Conservation (phyloP, 805 yeast genomes). For the Kodamaea kakaduensis region DNA sequence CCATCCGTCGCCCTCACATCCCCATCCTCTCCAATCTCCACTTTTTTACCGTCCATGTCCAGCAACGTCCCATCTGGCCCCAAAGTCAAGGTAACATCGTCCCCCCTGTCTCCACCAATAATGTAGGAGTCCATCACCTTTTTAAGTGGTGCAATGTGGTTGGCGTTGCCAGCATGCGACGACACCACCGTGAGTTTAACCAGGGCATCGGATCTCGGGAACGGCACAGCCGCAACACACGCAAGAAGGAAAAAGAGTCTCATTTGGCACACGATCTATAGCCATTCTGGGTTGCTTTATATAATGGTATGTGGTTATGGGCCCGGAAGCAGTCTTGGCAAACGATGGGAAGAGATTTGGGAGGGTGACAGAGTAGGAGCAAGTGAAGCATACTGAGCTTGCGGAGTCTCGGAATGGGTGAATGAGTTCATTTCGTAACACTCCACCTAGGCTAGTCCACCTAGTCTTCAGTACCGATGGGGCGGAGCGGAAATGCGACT, state of each 20-base stretch:
- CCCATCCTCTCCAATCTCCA: constrained; percentile 1
- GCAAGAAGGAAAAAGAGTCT: not conserved
- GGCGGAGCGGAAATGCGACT: too few relatives aligned
- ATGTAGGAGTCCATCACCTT: constrained; percentile 1
- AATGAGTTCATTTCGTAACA: too few relatives aligned
- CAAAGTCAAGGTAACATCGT: constrained; percentile 2
- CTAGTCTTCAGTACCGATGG: too few relatives aligned
- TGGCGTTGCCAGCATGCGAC: constrained; percentile 6
- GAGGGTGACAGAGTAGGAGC: too few relatives aligned
- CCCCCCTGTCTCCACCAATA: constrained; percentile 4
- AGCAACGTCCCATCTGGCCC: constrained; percentile 4
- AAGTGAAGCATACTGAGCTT: too few relatives aligned
- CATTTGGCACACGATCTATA: too few relatives aligned
- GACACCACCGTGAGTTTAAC: constrained; percentile 1
- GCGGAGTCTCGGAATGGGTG: too few relatives aligned
- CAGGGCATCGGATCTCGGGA: constrained; percentile 1
- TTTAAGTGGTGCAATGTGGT: constrained; percentile 7
- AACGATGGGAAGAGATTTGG: too few relatives aligned
- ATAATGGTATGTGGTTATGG: too few relatives aligned
- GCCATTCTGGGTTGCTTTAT: too few relatives aligned
- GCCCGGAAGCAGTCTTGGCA: too few relatives aligned
- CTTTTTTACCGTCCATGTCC: constrained; percentile 6
- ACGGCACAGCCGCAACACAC: not conserved
- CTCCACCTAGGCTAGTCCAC: too few relatives aligned
- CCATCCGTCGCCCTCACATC: constrained; percentile 1